Evolutionary conservation across 768 basidiomycete species (phyloP).

Genomic region (Rhizopogon sp.): DNA sequence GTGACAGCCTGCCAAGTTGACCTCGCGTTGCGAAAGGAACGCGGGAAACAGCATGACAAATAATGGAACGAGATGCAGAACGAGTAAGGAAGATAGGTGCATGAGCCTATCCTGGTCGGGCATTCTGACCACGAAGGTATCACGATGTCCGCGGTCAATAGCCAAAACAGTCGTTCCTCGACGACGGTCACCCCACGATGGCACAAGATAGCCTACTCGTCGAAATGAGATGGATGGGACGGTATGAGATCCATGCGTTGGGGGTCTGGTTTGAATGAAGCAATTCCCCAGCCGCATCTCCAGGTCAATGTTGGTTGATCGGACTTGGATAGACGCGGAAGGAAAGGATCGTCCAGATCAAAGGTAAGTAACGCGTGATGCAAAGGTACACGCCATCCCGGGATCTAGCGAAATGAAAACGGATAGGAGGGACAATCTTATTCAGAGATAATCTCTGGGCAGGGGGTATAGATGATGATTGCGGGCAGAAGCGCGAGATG

Average conservation of each 20-base stretch:
- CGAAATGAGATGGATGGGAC: not conserved
- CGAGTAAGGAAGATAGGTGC: not conserved
- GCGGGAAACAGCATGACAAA: not conserved
- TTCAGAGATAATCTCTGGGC: constrained; percentile 1
- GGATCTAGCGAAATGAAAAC: constrained; percentile 1
- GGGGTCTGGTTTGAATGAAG: not conserved
- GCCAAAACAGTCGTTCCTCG: not conserved
- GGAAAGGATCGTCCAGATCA: not conserved
- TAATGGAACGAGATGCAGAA: not conserved
- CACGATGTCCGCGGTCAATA: not conserved
- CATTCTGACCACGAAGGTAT: not conserved
- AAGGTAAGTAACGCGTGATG: not conserved
- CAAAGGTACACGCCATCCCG: not conserved
- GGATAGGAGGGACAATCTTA: not conserved
- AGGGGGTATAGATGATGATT: not conserved
- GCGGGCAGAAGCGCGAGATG: not conserved
- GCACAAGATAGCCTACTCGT: not conserved
- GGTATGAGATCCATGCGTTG: not conserved
- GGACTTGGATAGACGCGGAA: not conserved
- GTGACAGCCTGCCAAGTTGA: not conserved
- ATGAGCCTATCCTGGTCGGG: not conserved
- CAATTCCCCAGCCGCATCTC: not conserved
- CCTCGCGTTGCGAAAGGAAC: not conserved
- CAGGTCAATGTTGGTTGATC: not conserved
- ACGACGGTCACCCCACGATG: not conserved